Conservation (phyloP, 2,329 filamentous ascomycete species). For the Geoglossum cookeanum region DNA sequence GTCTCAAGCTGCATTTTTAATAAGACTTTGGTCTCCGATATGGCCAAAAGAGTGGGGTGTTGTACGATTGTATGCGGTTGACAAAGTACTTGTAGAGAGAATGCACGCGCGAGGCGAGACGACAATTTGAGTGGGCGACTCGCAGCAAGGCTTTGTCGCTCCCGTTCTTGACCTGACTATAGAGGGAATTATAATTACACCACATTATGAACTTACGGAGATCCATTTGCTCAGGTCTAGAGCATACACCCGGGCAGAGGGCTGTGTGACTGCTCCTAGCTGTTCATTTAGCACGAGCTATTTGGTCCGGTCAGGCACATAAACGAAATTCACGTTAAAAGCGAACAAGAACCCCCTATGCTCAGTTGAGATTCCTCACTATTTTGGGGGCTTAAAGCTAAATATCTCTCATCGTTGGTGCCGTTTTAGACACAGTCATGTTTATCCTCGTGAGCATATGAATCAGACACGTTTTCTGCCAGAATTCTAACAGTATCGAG, state of each 20-base stretch:
- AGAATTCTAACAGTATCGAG: constrained; percentile 25
- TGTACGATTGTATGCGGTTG: not conserved
- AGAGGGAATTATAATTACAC: not conserved
- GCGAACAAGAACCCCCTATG: not conserved
- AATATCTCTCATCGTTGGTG: not conserved
- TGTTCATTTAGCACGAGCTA: not conserved
- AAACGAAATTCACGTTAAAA: not conserved
- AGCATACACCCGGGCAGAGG: not conserved
- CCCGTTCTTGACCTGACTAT: not conserved
- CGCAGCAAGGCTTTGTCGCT: not conserved
- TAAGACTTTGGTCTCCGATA: not conserved
- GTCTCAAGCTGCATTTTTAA: not conserved
- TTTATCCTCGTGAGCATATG: constrained; percentile 13
- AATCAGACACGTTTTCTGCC: constrained; percentile 6
- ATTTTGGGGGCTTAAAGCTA: not conserved
- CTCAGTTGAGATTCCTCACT: not conserved
- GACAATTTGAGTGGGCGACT: not conserved
- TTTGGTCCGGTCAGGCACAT: not conserved
- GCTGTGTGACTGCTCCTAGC: not conserved
- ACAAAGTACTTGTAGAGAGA: not conserved
- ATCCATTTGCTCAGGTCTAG: not conserved
- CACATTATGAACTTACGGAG: not conserved
- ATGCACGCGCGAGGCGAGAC: not conserved
- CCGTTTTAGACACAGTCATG: constrained; percentile 7
- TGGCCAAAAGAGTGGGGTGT: not conserved